Percentiles rank a stretch among this genome's conserved stretches.
phyloP scores from a whole-genome alignment of 768 basidiomycete genomes.

The Rhodotorula graminis region DNA sequence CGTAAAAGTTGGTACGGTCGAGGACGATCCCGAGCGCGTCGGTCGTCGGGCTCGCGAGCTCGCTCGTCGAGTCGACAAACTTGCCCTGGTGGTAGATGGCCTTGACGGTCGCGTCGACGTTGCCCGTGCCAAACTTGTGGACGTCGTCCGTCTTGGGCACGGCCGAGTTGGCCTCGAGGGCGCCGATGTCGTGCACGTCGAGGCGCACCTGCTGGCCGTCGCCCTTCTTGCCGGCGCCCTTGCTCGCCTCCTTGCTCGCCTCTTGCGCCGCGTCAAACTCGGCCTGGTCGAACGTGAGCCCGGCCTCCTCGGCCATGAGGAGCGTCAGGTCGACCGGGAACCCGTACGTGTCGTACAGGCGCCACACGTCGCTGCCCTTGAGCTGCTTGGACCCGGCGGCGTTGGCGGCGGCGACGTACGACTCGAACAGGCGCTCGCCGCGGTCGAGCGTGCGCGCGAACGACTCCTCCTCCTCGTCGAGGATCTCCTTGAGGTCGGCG shows the following conservation, averaged over 20 bases:
- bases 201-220: constrained; percentile 68
- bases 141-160: constrained; percentile 92
- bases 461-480: constrained; percentile 95
- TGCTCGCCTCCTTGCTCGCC: constrained; percentile 84
- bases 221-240: constrained; percentile 69
- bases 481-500: constrained; percentile 82
- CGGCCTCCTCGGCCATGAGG: constrained; percentile 93
- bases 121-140: constrained; percentile 77
- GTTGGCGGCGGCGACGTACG: constrained; percentile 67
- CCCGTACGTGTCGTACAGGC: constrained; percentile 94
- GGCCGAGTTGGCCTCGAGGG: constrained; percentile 66
- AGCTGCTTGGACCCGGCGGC: constrained; percentile 63
- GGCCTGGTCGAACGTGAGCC: constrained; percentile 72
- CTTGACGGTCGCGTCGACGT: constrained; percentile 67
- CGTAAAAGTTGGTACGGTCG: constrained; percentile 91
- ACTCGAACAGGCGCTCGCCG: constrained; percentile 90
- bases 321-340: constrained; percentile 95
- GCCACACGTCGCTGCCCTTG: constrained; percentile 90
- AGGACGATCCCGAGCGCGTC: constrained; percentile 76
- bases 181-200: constrained; percentile 89
- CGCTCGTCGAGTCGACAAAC: constrained; percentile 54
- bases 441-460: constrained; percentile 96
- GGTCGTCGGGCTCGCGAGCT: constrained; percentile 45
- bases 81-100: constrained; percentile 77
- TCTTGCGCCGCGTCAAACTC: constrained; percentile 87